These are phyloP conservation scores for Lactarius sanguifluus DNA, from an alignment of 768 basidiomycete species.

Conservation along the genomic window DNA sequence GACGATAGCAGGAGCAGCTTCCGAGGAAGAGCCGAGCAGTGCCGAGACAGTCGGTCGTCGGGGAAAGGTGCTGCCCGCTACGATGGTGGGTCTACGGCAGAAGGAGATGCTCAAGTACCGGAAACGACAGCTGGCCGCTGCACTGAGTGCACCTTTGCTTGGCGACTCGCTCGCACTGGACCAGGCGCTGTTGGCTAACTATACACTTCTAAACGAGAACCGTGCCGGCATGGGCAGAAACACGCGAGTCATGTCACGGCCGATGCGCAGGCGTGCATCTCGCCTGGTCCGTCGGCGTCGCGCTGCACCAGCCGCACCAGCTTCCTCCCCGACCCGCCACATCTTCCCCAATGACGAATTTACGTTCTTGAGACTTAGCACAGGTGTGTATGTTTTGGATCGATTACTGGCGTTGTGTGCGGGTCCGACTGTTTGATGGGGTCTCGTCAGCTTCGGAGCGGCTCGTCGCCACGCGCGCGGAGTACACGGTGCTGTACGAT, in stretches of 20 bases:
- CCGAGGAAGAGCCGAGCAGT: slow-evolving; percentile 9
- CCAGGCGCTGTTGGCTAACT: slow-evolving; percentile 62
- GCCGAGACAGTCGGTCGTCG: slow-evolving; percentile 30
- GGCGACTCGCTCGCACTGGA: slow-evolving; percentile 75
- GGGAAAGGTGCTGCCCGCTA: slow-evolving; percentile 57
- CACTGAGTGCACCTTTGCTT: slow-evolving; percentile 64
- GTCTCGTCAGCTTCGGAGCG: slow-evolving; percentile 64
- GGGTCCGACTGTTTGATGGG: slow-evolving; percentile 29
- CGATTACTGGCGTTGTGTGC: slow-evolving; percentile 30
- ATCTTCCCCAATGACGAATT: slow-evolving; percentile 55
- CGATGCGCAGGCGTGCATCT: slow-evolving; percentile 54
- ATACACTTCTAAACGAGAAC: slow-evolving; percentile 33
- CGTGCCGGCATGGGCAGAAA: slow-evolving; percentile 1
- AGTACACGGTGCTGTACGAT: slow-evolving; percentile 61
- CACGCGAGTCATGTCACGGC: slow-evolving; percentile 35
- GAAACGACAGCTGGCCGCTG: slow-evolving; percentile 68
- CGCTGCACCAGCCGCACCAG: slow-evolving; percentile 40
- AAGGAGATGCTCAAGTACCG: slow-evolving; percentile 71
- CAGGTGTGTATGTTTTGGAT: slow-evolving; percentile 60
- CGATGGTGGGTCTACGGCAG: slow-evolving; percentile 67
- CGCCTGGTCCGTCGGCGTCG: slow-evolving; percentile 50
- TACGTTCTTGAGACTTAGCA: slow-evolving; percentile 58
- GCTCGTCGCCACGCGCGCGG: slow-evolving; percentile 63
- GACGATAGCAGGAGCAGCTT: background rate
- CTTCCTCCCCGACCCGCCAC: slow-evolving; percentile 36